Percentiles rank a stretch among this genome's conserved stretches.
phyloP scores from a whole-genome alignment of 176 grass and related monocot genomes.

The Metroxylon sagu region DNA sequence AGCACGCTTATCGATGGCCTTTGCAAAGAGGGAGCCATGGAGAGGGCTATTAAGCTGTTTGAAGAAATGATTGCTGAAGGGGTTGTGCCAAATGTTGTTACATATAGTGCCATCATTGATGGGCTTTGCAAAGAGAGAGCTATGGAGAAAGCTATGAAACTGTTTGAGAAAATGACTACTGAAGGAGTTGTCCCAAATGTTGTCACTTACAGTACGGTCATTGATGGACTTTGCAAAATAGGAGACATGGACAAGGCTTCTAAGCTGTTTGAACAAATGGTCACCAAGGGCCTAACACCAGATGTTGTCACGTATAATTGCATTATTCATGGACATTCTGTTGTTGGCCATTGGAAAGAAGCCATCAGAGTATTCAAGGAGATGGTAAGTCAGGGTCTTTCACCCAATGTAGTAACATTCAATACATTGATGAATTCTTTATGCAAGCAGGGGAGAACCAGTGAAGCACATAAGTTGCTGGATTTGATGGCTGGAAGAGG shows the following conservation, averaged over 20 bases:
- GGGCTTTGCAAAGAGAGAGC: no score
- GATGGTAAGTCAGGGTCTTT: slow-evolving; percentile 1
- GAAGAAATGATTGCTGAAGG: no score
- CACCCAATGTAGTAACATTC: not conserved
- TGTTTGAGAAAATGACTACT: no score
- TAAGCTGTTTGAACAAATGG: slow-evolving; percentile 5
- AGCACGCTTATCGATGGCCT: not conserved
- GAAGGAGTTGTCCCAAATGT: no score
- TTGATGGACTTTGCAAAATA: slow-evolving; percentile 20
- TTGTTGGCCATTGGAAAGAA: slow-evolving; percentile 3
- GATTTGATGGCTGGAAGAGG: slow-evolving; percentile 11
- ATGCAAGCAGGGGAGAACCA: slow-evolving; percentile 5
- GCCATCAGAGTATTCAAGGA: slow-evolving; percentile 5
- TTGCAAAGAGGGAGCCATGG: no score
- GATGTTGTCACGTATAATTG: not conserved
- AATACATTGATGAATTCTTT: slow-evolving; percentile 9
- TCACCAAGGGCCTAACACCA: not conserved
- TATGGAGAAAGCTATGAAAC: no score
- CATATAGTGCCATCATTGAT: no score
- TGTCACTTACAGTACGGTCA: not conserved
- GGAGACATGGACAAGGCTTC: not conserved
- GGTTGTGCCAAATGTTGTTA: no score
- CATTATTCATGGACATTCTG: slow-evolving; percentile 21
- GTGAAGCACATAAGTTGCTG: slow-evolving; percentile 19
- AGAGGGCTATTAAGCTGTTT: no score